Conservation (phyloP, 768 basidiomycete genomes). For the Chalciporus pseudorubinellus region DNA sequence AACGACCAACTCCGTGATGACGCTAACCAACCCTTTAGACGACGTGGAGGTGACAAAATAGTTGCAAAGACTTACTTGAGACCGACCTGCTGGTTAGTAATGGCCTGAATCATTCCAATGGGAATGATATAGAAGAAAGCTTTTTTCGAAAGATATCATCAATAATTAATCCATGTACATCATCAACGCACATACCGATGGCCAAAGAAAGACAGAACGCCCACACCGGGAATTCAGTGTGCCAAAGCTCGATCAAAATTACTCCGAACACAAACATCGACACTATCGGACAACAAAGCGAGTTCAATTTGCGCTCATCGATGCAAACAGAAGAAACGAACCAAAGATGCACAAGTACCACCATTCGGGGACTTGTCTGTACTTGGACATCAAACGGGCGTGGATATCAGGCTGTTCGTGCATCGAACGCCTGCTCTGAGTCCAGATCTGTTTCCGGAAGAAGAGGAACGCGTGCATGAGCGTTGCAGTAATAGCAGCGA, state of each 20-base stretch:
- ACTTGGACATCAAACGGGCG: conserved; percentile 54
- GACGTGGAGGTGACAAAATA: background rate
- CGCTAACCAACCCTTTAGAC: conserved; percentile 27
- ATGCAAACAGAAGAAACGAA: conserved; percentile 3
- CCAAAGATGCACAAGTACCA: conserved; percentile 45
- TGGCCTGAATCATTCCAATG: conserved; percentile 71
- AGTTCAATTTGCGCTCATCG: background rate
- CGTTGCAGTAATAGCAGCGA: conserved; percentile 76
- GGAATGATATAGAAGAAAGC: conserved; percentile 70
- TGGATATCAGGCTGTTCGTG: conserved; percentile 78
- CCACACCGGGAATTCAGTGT: conserved; percentile 46
- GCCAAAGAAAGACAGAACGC: conserved; percentile 38
- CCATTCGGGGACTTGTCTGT: conserved; percentile 60
- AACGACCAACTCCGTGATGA: conserved; percentile 71
- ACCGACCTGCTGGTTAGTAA: conserved; percentile 77
- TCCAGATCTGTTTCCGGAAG: conserved; percentile 78
- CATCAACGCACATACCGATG: conserved; percentile 23
- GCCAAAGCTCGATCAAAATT: conserved; percentile 60
- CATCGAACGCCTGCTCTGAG: conserved; percentile 66
- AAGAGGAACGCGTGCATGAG: conserved; percentile 70
- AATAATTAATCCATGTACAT: background rate
- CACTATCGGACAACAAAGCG: conserved; percentile 19
- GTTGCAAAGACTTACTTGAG: conserved; percentile 33
- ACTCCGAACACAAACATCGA: conserved; percentile 58
- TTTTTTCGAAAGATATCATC: background rate